A percentile compares a stretch with the other conserved stretches of the same genome.
Evolutionary conservation across 2,329 filamentous ascomycete species (phyloP).

Genomic region (Akanthomyces uredinophilus): DNA sequence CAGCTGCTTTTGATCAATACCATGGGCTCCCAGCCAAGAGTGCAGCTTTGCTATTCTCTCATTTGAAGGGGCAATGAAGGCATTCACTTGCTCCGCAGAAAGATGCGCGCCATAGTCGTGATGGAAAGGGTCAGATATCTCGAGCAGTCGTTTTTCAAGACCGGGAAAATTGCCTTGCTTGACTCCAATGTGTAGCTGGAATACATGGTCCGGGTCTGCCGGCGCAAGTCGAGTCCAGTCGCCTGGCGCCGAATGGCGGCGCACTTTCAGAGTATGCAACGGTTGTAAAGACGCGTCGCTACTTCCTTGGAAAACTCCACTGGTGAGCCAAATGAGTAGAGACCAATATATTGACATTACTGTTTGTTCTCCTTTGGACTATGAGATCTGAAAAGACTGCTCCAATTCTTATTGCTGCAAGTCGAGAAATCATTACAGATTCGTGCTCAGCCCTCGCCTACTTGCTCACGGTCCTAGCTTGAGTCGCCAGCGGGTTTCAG

Average conservation of each 20-base stretch:
- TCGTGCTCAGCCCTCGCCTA: no score
- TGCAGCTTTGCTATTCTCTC: background rate
- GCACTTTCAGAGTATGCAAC: slow-evolving; percentile 1
- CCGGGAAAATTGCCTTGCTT: background rate
- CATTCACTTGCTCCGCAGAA: slow-evolving; percentile 7
- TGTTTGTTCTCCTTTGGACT: background rate
- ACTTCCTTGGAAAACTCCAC: background rate
- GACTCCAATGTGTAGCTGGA: slow-evolving; percentile 4
- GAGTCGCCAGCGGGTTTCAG: no score
- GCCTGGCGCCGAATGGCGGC: background rate
- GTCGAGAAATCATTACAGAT: no score
- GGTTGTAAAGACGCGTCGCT: background rate
- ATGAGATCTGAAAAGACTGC: no score
- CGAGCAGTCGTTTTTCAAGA: slow-evolving; percentile 1
- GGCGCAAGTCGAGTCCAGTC: background rate
- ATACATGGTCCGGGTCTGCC: background rate
- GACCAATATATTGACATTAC: slow-evolving; percentile 6
- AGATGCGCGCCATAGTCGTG: background rate
- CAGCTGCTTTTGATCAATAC: background rate
- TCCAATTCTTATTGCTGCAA: background rate
- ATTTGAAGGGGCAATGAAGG: background rate
- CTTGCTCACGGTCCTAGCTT: no score
- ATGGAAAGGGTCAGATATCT: slow-evolving; percentile 11
- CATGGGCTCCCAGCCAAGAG: background rate
- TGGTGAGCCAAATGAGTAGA: background rate